Base-by-base conservation (phyloP, 306 rosid genomes). In the Mucuna pruriens region DNA sequence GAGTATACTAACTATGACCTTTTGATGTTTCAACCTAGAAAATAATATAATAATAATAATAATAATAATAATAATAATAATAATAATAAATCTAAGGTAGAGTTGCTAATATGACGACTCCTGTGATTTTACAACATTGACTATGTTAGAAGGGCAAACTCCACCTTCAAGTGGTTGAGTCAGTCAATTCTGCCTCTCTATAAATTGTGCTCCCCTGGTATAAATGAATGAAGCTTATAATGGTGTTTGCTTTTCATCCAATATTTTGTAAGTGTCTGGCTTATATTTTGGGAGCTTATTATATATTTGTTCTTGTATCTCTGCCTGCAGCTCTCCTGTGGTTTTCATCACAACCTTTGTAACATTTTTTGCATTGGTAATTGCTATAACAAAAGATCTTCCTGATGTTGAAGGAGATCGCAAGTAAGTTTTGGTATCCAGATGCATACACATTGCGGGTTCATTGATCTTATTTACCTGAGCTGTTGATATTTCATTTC, bases 351-450 rank as follows among this genome's bases (percentile, higher is more conserved):
- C 98, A 40, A 80, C 91, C 29, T 95, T 95, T 69, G 98, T 95
- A n/a, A 92, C 97, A 57, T 83, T 95, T 74, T 95, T 95, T 38
- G 97, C 98, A 25, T 86, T 95, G 90, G 97, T 92, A 77, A 95
- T 92, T 85, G 98, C 98, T 74, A 92, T 95, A 74, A 95, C 98
- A 51, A 95, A 95, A 88, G 98, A 95, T 90, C 97, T 95, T 89
- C 95, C 98, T 6, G 98, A 95, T 69, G 97, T 95, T 74, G 99
- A 93, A 84, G 99, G 97, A 6, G 97, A 95, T 86, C 97, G 95
- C 76, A 95, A 93, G 97, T 95, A 89, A 84, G 91, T 82, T 72
- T 79, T 23, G 51, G 20, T 54, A 38, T 71, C 64, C 67, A 58
- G 20, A 77, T 85, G 70, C 77, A 34, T 64, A 7, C 26, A 61